Base-by-base conservation (phyloP, 2,329 filamentous ascomycete species). In the Ophiostoma tasmaniense region DNA sequence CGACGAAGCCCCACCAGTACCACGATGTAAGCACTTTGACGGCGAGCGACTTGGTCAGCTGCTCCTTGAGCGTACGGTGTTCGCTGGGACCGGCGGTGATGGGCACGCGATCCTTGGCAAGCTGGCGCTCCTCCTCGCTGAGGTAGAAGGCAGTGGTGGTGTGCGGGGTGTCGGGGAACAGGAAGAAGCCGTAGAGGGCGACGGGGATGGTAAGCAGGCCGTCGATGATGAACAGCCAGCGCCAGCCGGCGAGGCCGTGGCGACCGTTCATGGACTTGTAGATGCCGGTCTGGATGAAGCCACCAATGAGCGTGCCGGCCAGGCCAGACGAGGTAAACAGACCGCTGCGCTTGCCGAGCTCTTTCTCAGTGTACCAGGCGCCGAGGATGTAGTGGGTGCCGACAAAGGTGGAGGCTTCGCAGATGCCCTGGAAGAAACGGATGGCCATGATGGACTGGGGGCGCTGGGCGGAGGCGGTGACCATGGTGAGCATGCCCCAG, bases 1-100 rank as follows among this genome's bases (percentile, higher is more conserved):
- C 74, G 1, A 87, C 83, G 73, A 90, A 90, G 0, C 86, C 87
- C 80, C 87, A 90, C 82, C 85, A 89, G 73, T 88, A 84, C 83
- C 84, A 88, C 0, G 85, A 87, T 0, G 79, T 78, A 11, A 90
- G 80, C 20, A 88, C 82, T 62, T 81, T 82, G 71, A 82, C 85
- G 30, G 82, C 72, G 3, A 74, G n/a, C 3, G 70, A 67, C 13
- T 73, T 11, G 1, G 70, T 69, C 2, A 74, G 11, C 2, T 71
- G 71, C 22, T 70, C 68, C 71, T 64, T 75, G 8, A 64, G 22
- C 33, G 13, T 61, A 22, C 28, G 25, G 5, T 28, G 14, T 33
- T 55, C 22, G 78, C 82, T 14, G 87, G 75, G 0, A 69, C 81
- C 76, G 10, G 78, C 74, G 7, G 77, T 70, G 2, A 77, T 71